Evolutionary conservation across 345 rosid species (phyloP), one percentile per base, ranked within the genome.

Genomic region (Eucalyptus pumila): DNA sequence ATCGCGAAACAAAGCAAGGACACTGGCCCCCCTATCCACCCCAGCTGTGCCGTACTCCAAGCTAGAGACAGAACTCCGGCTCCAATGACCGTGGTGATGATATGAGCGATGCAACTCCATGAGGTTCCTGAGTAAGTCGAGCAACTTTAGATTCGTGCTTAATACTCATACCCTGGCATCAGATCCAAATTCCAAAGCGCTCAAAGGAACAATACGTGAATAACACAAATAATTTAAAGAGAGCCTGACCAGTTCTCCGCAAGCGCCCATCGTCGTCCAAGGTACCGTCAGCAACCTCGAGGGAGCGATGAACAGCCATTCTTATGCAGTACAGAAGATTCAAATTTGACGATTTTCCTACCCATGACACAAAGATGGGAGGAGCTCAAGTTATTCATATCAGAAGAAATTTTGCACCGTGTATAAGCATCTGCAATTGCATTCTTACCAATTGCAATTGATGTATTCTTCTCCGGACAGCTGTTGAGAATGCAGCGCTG

Each of bases 21-120:
- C 42, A 80, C 45, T 6, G 98, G 98, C 23, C 96, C 96, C 21
- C 91, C 96, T 80, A 96, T 91, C 98, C 98, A 96, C 42, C 98
- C 98, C 17, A 96, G 91, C 89, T 96, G 98, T 8, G 98, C 91
- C 19, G 91, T 88, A 24, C 94, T 90, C 98, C 98, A 96, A 52
- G 96, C 95, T 88, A 94, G 88, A 11, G 96, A 96, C 85, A 94
- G 89, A 42, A 94, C 94, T 67, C 96, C 95, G 11, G 95, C 86
- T 14, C 96, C 95, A 19, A 94, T 92, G 5, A 93, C 95, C 11
- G 92, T 94, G 10, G 96, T 93, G 8, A 94, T 93, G 85, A 94
- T 93, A 90, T 94, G 94, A 14, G 96, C 96, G 2, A 91, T 40
- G 40, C 91, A 88, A 50, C 91, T 94, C 95, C 96, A 87, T 60